Evolutionary conservation across 2,329 filamentous ascomycete genomes (phyloP).

Genomic region (Epichloe coenophiala): DNA sequence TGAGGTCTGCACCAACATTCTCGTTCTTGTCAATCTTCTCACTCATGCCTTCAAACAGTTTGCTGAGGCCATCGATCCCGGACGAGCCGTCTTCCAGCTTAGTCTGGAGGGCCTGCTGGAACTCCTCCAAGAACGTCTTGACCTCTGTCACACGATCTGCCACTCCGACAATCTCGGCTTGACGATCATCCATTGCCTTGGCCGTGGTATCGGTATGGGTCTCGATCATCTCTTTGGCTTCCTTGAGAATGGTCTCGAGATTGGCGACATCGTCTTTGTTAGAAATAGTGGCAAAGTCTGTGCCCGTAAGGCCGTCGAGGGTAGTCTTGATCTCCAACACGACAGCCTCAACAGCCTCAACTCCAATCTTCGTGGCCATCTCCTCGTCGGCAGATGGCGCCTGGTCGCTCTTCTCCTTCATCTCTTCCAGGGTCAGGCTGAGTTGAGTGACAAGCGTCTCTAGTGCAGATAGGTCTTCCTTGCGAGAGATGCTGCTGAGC

Average conservation of each 20-base stretch:
- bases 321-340: conserved; percentile 75
- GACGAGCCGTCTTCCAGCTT: conserved; percentile 65
- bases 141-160: conserved; percentile 68
- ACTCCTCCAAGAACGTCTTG: conserved; percentile 61
- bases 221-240: conserved; percentile 55
- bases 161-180: conserved; percentile 68
- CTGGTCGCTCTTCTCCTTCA: conserved; percentile 43
- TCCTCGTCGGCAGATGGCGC: conserved; percentile 40
- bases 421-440: conserved; percentile 61
- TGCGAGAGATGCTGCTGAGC: conserved; percentile 57
- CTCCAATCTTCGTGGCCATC: conserved; percentile 64
- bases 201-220: conserved; percentile 58
- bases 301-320: conserved; percentile 58
- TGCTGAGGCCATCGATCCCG: conserved; percentile 59
- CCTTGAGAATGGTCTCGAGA: conserved; percentile 54
- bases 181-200: conserved; percentile 71
- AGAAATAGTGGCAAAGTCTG: conserved; percentile 57
- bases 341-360: conserved; percentile 67
- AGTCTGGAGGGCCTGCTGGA: conserved; percentile 61
- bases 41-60: conserved; percentile 52
- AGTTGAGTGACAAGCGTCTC: conserved; percentile 71
- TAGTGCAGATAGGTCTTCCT: conserved; percentile 64
- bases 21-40: conserved; percentile 48
- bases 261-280: conserved; percentile 58
- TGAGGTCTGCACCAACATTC: conserved; percentile 47